Evolutionary conservation across 1,284 basidiomycete species (phyloP).

Genomic region (Apiotrichum gracile): DNA sequence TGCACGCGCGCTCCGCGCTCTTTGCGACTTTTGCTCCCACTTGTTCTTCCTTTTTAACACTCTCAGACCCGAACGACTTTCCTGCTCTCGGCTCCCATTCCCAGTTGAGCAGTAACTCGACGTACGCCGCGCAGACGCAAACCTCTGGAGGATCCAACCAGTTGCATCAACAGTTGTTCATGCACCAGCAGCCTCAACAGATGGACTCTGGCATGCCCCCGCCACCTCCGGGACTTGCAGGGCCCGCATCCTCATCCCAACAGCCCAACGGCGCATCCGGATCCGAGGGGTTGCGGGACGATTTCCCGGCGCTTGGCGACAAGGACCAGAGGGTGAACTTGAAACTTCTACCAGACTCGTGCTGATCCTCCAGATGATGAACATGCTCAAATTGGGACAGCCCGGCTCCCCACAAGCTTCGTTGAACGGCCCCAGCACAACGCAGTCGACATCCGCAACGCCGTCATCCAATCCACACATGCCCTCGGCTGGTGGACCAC

Average conservation of each 20-base stretch:
- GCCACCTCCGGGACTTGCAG: conserved; percentile 44
- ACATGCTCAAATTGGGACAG: conserved; percentile 18
- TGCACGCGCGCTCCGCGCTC: too few species aligned
- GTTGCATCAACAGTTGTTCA: conserved; percentile 17
- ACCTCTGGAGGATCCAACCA: conserved; percentile 19
- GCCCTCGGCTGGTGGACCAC: conserved; percentile 17
- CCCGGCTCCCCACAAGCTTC: conserved; percentile 14
- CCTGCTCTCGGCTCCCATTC: conserved; percentile 40
- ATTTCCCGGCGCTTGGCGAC: conserved; percentile 43
- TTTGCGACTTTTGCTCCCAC: too few species aligned
- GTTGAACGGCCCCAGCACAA: conserved; percentile 25
- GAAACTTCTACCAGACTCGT: neutral
- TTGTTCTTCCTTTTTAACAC: neutral
- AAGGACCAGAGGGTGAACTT: conserved; percentile 27
- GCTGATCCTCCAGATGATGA: conserved; percentile 15
- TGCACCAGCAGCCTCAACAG: conserved; percentile 34
- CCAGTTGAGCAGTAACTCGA: conserved; percentile 20
- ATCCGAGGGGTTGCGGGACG: conserved; percentile 29
- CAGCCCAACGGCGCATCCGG: conserved; percentile 29
- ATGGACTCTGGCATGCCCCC: conserved; percentile 33
- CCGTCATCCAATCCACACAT: conserved; percentile 31
- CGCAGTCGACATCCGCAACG: conserved; percentile 30
- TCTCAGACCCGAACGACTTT: conserved; percentile 41
- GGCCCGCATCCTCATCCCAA: conserved; percentile 21
- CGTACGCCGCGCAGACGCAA: conserved; percentile 39